Base-by-base conservation (phyloP, 257 asterid genomes). In the Avicennia marina region DNA sequence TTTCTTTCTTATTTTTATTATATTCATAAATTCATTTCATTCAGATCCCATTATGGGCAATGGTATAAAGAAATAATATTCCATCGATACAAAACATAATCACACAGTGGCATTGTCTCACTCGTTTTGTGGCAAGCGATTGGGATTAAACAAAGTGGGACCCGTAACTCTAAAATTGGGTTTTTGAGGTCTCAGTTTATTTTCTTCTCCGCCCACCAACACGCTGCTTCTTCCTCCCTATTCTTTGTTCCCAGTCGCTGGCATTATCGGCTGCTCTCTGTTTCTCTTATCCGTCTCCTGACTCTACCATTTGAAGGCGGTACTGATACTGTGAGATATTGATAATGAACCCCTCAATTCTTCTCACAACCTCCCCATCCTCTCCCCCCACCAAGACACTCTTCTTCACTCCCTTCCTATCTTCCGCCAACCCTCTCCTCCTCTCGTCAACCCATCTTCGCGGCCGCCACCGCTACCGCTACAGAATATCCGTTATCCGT, bases 321-420 rank as follows among this genome's bases (percentile, higher is more conserved):
- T 15, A 51, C 58, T 42, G 54, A 36, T 62, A 31, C 13, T 4
- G 16, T 39, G 22, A 33, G 24, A 2, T 8, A 26, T 21, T 15
- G 11, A 26, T 25, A 38, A 84, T 84, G 95, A 81, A 78, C 43
- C 72, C 89, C 21, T 74, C 94, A 41, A 47, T 78, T 63, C 56
- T 81, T 24, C 75, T 78, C 64, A 40, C 86, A 13, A 63, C 84
- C 6, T 53, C 62, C 22, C 85, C 87, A 39, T 60, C 83, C 26
- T 58, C 75, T 46, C 73, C 79, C 26, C 56, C 50, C 39, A 77
- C 67, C 67, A 49, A 56, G 0, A 17, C 59, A 16, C 71, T 56
- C 33, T 66, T 67, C 52, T 58, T 83, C 56, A 53, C 73, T 12
- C 69, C 79, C 36, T 61, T 75, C 62, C 71, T 64, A 22, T 57